phyloP scores from a whole-genome alignment of 2,329 filamentous ascomycete species.

The Monilinia polystroma region DNA sequence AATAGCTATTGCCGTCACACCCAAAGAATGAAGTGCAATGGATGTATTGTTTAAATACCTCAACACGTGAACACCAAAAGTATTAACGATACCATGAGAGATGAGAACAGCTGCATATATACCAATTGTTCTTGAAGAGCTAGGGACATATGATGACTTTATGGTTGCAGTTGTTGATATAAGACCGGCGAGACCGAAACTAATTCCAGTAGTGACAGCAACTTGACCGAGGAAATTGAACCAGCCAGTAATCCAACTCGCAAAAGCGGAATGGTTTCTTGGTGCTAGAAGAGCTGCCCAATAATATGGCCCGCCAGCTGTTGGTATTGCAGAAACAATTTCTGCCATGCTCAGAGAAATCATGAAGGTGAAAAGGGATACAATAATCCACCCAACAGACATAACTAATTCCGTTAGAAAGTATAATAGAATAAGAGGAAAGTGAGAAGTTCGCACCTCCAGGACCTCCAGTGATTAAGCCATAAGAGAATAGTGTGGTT shows the following conservation, averaged over 20 bases:
- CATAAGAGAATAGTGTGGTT: constrained; percentile 58
- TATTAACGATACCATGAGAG: constrained; percentile 56
- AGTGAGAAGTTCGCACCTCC: constrained; percentile 47
- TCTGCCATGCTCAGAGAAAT: constrained; percentile 58
- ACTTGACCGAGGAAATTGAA: constrained; percentile 51
- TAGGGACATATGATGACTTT: constrained; percentile 45
- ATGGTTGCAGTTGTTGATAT: constrained; percentile 48
- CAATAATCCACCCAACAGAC: constrained; percentile 55
- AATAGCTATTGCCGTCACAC: constrained; percentile 53
- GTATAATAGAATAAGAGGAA: neutral
- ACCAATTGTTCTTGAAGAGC: constrained; percentile 52
- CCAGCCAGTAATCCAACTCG: constrained; percentile 50
- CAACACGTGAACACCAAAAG: constrained; percentile 56
- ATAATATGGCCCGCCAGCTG: constrained; percentile 59
- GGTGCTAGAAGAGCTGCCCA: constrained; percentile 59
- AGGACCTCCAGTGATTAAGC: constrained; percentile 54
- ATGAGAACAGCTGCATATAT: constrained; percentile 58
- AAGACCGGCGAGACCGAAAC: constrained; percentile 47
- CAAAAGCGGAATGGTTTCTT: constrained; percentile 46
- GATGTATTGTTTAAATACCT: constrained; percentile 57
- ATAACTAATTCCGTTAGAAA: constrained; percentile 45
- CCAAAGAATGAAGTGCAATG: constrained; percentile 54
- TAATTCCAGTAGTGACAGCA: constrained; percentile 50
- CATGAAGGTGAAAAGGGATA: constrained; percentile 55
- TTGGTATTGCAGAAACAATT: constrained; percentile 59